These are phyloP conservation scores for Candida loeiensis DNA, from an alignment of 805 yeast genomes.

Conservation along the genomic window DNA sequence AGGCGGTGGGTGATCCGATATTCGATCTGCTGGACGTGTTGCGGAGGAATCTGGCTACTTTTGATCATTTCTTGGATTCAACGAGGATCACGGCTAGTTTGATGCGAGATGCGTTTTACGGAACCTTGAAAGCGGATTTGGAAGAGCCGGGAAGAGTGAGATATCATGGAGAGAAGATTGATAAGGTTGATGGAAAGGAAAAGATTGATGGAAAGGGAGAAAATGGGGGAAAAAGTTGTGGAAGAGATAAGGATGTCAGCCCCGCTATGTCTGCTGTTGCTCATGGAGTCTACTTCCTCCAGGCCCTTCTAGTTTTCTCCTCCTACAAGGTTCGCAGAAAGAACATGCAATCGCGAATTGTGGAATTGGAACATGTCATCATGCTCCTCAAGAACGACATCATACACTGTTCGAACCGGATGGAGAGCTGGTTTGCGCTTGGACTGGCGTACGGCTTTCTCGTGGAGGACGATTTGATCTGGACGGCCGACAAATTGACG, in stretches of 20 bases:
- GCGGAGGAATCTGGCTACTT: conserved; percentile 40
- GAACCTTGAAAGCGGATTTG: conserved; percentile 35
- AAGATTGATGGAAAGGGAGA: not conserved
- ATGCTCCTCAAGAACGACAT: conserved; percentile 65
- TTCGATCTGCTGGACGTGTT: conserved; percentile 37
- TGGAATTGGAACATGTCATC: conserved; percentile 75
- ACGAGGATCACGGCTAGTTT: conserved; percentile 42
- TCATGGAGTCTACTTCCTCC: conserved; percentile 63
- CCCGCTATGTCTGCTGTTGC: conserved; percentile 26
- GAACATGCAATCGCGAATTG: conserved; percentile 73
- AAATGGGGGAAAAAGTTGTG: not conserved
- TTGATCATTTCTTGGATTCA: conserved; percentile 47
- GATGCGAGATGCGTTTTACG: conserved; percentile 51
- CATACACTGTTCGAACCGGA: conserved; percentile 57
- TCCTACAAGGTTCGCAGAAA: conserved; percentile 68
- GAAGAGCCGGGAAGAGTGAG: conserved; percentile 17
- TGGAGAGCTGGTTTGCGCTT: conserved; percentile 83
- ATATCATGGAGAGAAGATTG: no score
- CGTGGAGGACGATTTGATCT: conserved; percentile 87
- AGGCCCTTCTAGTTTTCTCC: conserved; percentile 66
- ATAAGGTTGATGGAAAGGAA: not conserved
- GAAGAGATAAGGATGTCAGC: no score
- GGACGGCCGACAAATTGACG: conserved; percentile 83
- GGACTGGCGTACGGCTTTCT: conserved; percentile 75
- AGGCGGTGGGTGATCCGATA: conserved; percentile 67